Percentiles rank a stretch among this genome's conserved stretches.
Evolutionary conservation across 345 rosid genomes (phyloP).

Genomic region (Lepidium africanum): DNA sequence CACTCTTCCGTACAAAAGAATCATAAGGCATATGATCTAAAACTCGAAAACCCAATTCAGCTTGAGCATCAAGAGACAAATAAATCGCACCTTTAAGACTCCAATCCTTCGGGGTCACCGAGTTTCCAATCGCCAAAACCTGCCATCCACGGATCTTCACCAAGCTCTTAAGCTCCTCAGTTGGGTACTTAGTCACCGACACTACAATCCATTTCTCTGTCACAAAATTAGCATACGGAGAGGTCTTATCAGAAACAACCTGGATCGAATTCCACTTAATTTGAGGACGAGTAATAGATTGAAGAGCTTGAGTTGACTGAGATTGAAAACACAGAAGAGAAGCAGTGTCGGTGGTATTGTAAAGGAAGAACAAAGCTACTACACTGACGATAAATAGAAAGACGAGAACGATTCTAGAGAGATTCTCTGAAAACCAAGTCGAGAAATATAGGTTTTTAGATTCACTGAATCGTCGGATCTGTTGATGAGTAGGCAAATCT

Average conservation of each 20-base stretch:
- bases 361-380: constrained; percentile 61
- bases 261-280: constrained; percentile 67
- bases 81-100: constrained; percentile 75
- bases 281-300: constrained; percentile 50
- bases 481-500: constrained; percentile 40
- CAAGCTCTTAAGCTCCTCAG: constrained; percentile 51
- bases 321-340: constrained; percentile 63
- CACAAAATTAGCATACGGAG: constrained; percentile 59
- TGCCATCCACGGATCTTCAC: constrained; percentile 93
- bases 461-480: constrained; percentile 45
- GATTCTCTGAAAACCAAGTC: constrained; percentile 64
- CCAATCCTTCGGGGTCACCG: constrained; percentile 83
- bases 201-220: constrained; percentile 87
- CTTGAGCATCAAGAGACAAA: constrained; percentile 83
- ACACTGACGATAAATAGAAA: constrained; percentile 47
- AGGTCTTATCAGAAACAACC: constrained; percentile 44
- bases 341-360: constrained; percentile 57
- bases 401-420: constrained; percentile 38
- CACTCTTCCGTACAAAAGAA: constrained; percentile 78
- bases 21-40: constrained; percentile 79
- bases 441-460: constrained; percentile 77
- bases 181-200: constrained; percentile 71
- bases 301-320: constrained; percentile 43
- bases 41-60: constrained; percentile 64
- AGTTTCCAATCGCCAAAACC: constrained; percentile 79